Percentiles rank a stretch among this genome's conserved stretches.
phyloP scores from a whole-genome alignment of 2,329 filamentous ascomycete genomes.

The Exophiala xenobiotica region DNA sequence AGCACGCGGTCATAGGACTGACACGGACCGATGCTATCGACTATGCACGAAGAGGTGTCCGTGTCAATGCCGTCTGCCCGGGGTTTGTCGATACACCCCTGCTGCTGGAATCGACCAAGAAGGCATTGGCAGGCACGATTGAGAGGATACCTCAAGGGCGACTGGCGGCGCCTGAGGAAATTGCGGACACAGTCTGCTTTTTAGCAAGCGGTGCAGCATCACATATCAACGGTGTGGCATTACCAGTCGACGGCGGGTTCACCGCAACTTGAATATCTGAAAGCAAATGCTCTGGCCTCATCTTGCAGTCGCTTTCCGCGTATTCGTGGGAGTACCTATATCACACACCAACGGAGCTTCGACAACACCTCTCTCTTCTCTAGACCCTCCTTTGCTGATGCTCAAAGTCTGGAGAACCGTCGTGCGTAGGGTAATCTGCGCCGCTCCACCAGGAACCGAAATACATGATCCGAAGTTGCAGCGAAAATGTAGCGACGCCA shows the following conservation, averaged over 20 bases:
- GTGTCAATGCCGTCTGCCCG: constrained; percentile 54
- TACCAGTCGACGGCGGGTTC: constrained; percentile 72
- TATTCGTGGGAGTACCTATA: no score
- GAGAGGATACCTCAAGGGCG: constrained; percentile 49
- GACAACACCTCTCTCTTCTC: no score
- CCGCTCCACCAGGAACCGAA: no score
- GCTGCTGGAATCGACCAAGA: constrained; percentile 62
- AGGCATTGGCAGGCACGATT: constrained; percentile 41
- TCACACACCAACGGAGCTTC: no score
- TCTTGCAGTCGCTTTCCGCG: no score
- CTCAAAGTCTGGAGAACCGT: no score
- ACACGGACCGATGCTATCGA: constrained; percentile 57
- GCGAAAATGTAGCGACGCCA: no score
- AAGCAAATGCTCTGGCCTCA: no score
- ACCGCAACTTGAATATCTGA: constrained; percentile 39
- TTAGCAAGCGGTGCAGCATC: constrained; percentile 65
- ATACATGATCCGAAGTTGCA: no score
- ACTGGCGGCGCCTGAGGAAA: constrained; percentile 52
- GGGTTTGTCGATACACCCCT: constrained; percentile 64
- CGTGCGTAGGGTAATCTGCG: no score
- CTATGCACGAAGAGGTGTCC: constrained; percentile 44
- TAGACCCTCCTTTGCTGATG: no score
- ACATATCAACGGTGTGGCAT: constrained; percentile 68
- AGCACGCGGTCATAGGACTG: constrained; percentile 59
- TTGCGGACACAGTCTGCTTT: constrained; percentile 65